These are phyloP conservation scores for Cyanodermella asteris DNA, from an alignment of 2,329 filamentous ascomycete species.

Conservation along the genomic window DNA sequence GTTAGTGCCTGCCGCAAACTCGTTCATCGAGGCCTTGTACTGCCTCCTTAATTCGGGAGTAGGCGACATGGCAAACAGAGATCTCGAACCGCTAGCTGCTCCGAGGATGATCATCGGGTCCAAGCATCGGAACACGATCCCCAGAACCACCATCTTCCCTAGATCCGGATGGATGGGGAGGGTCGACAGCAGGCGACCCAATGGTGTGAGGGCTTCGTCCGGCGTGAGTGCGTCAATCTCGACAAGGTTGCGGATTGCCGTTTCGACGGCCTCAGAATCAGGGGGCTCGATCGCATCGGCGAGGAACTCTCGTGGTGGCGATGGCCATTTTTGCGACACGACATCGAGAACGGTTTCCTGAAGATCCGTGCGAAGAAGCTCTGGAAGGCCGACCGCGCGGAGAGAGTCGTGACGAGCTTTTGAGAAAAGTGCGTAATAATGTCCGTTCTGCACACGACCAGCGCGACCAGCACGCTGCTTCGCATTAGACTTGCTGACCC, in stretches of 20 bases:
- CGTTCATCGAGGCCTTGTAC: constrained; percentile 10
- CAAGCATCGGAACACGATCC: constrained; percentile 28
- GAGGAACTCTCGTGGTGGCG: constrained; percentile 20
- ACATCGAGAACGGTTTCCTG: constrained; percentile 23
- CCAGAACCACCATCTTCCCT: constrained; percentile 29
- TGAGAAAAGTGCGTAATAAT: constrained; percentile 28
- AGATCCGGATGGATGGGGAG: constrained; percentile 22
- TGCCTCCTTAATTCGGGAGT: constrained; percentile 10
- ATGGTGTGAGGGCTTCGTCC: constrained; percentile 21
- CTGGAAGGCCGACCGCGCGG: constrained; percentile 14
- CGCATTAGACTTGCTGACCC: constrained; percentile 25
- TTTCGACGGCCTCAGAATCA: constrained; percentile 13
- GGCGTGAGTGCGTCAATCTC: constrained; percentile 21
- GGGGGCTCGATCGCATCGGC: constrained; percentile 25
- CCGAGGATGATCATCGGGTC: constrained; percentile 27
- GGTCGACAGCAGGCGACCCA: constrained; percentile 22
- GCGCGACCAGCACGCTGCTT: constrained; percentile 28
- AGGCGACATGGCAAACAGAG: constrained; percentile 15
- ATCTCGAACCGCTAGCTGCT: constrained; percentile 13
- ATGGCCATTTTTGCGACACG: constrained; percentile 17
- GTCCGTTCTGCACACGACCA: constrained; percentile 25
- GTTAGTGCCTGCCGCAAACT: constrained; percentile 15
- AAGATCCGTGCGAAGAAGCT: constrained; percentile 22
- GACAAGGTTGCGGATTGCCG: constrained; percentile 18
- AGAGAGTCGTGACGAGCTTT: constrained; percentile 15